A percentile compares a stretch with the other conserved stretches of the same genome.
These are phyloP conservation scores for Solanum sparsipilum DNA, from an alignment of 257 asterid genomes.

Conservation along the genomic window DNA sequence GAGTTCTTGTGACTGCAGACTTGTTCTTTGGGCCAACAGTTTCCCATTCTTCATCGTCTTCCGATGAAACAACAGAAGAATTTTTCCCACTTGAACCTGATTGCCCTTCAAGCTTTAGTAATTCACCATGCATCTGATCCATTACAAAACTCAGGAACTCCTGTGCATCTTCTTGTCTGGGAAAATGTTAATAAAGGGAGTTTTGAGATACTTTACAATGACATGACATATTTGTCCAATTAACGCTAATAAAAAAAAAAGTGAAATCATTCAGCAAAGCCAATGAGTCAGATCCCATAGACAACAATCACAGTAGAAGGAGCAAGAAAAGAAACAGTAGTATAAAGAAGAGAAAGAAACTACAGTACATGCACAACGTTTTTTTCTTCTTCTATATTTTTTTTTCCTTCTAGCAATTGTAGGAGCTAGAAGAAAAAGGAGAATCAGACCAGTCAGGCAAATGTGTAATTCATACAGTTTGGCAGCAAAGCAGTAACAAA, in stretches of 20 bases:
- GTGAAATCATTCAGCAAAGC: not conserved
- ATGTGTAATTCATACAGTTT: not conserved
- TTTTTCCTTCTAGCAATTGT: not conserved
- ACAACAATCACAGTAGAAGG: not conserved
- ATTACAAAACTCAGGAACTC: constrained; percentile 75
- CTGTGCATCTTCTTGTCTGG: constrained; percentile 98
- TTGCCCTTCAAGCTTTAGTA: constrained; percentile 71
- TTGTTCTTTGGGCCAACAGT: constrained; percentile 96
- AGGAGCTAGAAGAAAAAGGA: not conserved
- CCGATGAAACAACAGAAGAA: constrained; percentile 48
- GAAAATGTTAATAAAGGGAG: not conserved
- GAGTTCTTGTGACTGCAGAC: constrained; percentile 90
- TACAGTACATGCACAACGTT: not conserved
- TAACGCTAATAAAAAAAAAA: not conserved
- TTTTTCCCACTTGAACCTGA: constrained; percentile 42
- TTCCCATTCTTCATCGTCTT: constrained; percentile 96
- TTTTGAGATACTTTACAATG: not conserved
- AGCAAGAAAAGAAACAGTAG: not conserved
- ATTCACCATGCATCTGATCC: constrained; percentile 92
- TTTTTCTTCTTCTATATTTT: not conserved
- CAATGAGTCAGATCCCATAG: not conserved
- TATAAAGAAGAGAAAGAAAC: not conserved
- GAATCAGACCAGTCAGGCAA: not conserved
- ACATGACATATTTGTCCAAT: not conserved
- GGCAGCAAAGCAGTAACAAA: not conserved